Conservation (phyloP, 441 rosid genomes). For the Eutrema salsugineum region DNA sequence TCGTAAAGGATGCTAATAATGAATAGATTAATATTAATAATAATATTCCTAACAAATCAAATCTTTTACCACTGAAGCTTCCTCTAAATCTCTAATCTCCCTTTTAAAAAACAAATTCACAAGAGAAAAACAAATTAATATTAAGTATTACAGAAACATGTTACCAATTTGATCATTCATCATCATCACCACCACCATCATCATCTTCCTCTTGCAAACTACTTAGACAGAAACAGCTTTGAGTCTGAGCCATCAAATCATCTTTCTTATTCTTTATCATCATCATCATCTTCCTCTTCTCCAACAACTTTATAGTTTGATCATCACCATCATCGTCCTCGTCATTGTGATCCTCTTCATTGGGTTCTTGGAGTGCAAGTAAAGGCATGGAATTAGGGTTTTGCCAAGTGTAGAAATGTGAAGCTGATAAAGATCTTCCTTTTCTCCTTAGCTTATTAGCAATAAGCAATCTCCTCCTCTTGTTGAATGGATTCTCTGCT, state of each 20-base stretch:
- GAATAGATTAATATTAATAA: slow-evolving; percentile 6
- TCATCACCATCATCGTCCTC: neutral
- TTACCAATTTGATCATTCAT: slow-evolving; percentile 4
- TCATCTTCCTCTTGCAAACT: slow-evolving; percentile 42
- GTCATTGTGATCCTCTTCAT: slow-evolving; percentile 16
- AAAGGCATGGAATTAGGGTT: slow-evolving; percentile 64
- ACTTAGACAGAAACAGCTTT: slow-evolving; percentile 48
- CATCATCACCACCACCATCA: slow-evolving; percentile 8
- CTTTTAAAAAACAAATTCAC: neutral
- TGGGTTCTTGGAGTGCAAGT: slow-evolving; percentile 40
- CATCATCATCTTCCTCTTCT: slow-evolving; percentile 2
- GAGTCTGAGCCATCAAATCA: slow-evolving; percentile 33
- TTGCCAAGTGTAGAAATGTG: slow-evolving; percentile 40
- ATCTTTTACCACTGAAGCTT: slow-evolving; percentile 22
- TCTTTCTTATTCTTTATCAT: slow-evolving; percentile 18
- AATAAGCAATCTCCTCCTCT: slow-evolving; percentile 50
- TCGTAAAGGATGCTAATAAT: neutral
- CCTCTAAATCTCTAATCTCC: slow-evolving; percentile 12
- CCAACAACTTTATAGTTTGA: neutral
- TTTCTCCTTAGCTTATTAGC: slow-evolving; percentile 38
- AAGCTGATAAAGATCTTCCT: slow-evolving; percentile 23
- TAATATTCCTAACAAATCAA: slow-evolving; percentile 19
- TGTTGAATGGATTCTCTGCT: slow-evolving; percentile 71
- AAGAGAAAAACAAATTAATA: neutral
- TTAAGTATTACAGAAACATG: neutral